Evolutionary conservation across 345 rosid species (phyloP).

Genomic region (Corymbia maculata): DNA sequence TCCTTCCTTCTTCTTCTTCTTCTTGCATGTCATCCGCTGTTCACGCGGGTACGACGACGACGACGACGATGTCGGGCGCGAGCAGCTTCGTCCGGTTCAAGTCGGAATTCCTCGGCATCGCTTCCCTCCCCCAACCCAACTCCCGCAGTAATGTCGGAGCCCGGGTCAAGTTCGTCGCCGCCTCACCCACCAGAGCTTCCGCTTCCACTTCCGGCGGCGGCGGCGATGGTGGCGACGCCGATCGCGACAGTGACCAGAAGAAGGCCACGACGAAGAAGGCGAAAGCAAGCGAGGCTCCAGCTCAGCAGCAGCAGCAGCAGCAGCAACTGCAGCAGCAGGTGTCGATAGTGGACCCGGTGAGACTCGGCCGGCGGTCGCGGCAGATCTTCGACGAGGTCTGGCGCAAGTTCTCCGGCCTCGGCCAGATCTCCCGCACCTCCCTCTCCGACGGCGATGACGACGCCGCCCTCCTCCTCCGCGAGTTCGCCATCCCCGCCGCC

Average conservation of each 20-base stretch:
- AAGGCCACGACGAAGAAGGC: not conserved
- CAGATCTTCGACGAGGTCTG: conserved; percentile 92
- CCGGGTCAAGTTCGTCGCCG: not conserved
- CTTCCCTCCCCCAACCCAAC: not conserved
- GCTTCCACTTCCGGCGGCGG: not conserved
- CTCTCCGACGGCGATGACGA: conserved; percentile 60
- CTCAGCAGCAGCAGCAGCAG: not conserved
- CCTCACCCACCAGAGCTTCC: not conserved
- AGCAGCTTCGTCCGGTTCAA: not conserved
- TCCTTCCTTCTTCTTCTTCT: not conserved
- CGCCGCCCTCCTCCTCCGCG: conserved; percentile 95
- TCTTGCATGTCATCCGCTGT: not conserved
- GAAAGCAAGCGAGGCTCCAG: not conserved
- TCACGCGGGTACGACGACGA: not conserved
- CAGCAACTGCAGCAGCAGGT: conserved; percentile 17
- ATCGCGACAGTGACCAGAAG: not conserved
- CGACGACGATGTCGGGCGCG: not conserved
- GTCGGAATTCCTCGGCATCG: not conserved
- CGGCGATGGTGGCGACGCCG: not conserved
- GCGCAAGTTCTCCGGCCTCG: conserved; percentile 92
- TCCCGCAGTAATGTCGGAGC: not conserved
- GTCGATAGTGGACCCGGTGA: conserved; percentile 44
- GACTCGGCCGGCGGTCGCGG: conserved; percentile 73
- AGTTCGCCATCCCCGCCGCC: conserved; percentile 88
- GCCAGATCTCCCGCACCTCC: conserved; percentile 83